These are phyloP conservation scores for Avena insularis DNA, from an alignment of 176 grass and related monocot genomes.

Conservation along the genomic window DNA sequence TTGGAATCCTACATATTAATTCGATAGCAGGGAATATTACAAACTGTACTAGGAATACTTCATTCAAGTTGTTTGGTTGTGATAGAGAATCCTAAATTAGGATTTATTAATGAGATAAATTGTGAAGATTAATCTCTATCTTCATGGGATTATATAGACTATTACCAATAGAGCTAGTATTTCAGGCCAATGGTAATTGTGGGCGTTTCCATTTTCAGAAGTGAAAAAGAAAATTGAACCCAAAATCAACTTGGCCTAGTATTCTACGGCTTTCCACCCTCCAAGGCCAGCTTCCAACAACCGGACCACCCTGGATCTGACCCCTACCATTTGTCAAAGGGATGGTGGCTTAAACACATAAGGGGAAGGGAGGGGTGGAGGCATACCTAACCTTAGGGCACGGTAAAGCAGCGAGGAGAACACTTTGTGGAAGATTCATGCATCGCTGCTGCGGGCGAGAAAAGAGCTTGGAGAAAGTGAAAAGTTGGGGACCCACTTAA, in stretches of 20 bases:
- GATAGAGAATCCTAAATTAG: background rate
- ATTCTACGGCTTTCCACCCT: background rate
- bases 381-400: background rate
- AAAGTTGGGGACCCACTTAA: background rate
- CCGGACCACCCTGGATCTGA: background rate
- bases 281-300: background rate
- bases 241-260: background rate
- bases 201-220: background rate
- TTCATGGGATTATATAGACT: background rate
- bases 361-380: background rate
- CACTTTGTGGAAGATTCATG: background rate
- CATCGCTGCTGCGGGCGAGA: background rate
- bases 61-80: slow-evolving; percentile 10
- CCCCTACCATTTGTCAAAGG: background rate
- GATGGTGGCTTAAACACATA: background rate
- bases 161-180: background rate
- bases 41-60: background rate
- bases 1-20: background rate
- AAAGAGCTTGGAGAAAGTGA: background rate
- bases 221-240: background rate
- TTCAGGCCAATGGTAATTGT: background rate
- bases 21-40: background rate
- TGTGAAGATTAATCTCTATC: background rate
- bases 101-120: background rate
- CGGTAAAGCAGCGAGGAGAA: background rate